phyloP scores from a whole-genome alignment of 2,329 filamentous ascomycete species.

The Blumeriella jaapii region DNA sequence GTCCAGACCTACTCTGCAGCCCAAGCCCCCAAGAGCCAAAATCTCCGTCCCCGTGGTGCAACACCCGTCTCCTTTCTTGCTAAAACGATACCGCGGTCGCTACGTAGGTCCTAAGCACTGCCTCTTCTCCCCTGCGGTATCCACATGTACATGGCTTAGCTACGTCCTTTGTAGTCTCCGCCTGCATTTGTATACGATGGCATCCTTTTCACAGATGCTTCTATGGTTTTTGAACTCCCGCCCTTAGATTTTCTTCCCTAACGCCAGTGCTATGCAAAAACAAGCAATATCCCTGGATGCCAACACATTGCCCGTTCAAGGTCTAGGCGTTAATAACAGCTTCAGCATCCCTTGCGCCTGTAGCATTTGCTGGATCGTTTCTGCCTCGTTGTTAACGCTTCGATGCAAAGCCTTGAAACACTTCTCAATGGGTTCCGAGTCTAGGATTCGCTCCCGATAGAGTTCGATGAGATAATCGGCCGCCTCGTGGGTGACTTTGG shows the following conservation, averaged over 20 bases:
- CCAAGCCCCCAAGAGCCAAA: too few species aligned
- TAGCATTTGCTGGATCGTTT: constrained; percentile 71
- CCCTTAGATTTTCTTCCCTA: constrained; percentile 1
- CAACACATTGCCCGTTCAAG: constrained; percentile 12
- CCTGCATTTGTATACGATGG: too few species aligned
- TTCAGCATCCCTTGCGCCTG: constrained; percentile 84
- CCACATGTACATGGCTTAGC: too few species aligned
- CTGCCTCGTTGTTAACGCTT: constrained; percentile 65
- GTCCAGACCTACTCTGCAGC: too few species aligned
- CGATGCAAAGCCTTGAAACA: constrained; percentile 58
- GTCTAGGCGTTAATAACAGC: constrained; percentile 47
- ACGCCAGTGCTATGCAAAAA: constrained; percentile 34
- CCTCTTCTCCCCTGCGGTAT: too few species aligned
- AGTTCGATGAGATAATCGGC: constrained; percentile 74
- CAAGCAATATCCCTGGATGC: constrained; percentile 3
- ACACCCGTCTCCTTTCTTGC: too few species aligned
- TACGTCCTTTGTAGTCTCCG: too few species aligned
- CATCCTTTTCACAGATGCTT: too few species aligned
- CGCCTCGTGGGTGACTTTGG: constrained; percentile 72
- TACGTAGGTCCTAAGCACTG: too few species aligned
- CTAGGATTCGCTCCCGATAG: constrained; percentile 69
- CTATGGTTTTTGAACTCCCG: too few species aligned
- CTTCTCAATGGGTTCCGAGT: constrained; percentile 59
- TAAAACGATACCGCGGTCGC: too few species aligned
- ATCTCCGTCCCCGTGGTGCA: too few species aligned